Evolutionary conservation across 2,329 filamentous ascomycete species (phyloP).

Genomic region (Cytospora chrysosperma): DNA sequence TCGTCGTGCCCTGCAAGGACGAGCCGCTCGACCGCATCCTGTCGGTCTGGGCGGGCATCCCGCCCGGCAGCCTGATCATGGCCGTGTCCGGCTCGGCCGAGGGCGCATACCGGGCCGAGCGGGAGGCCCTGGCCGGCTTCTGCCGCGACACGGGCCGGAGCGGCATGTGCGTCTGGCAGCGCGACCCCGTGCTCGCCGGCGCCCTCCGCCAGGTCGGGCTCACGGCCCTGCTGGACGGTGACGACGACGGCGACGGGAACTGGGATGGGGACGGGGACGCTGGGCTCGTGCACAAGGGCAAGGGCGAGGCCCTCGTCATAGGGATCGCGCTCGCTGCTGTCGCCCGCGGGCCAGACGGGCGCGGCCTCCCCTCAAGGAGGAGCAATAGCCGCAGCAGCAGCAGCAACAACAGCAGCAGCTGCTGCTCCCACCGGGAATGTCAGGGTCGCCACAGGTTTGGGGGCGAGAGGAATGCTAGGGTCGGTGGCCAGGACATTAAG

Average conservation of each 20-base stretch:
- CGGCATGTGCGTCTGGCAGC: slow-evolving; percentile 33
- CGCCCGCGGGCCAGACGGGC: slow-evolving; percentile 8
- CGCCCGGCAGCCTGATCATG: slow-evolving; percentile 32
- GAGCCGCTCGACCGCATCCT: slow-evolving; percentile 30
- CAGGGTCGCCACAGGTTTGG: too few relatives aligned
- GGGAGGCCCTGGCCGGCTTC: slow-evolving; percentile 27
- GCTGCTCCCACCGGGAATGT: too few relatives aligned
- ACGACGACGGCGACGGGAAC: too few relatives aligned
- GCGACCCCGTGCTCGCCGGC: slow-evolving; percentile 29
- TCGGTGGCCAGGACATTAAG: slow-evolving; percentile 7
- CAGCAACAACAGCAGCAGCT: too few relatives aligned
- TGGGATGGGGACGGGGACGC: too few relatives aligned
- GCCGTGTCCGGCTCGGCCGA: slow-evolving; percentile 32
- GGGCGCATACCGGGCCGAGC: slow-evolving; percentile 29
- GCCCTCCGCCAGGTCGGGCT: slow-evolving; percentile 30
- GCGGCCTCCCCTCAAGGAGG: too few relatives aligned
- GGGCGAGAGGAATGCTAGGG: too few relatives aligned
- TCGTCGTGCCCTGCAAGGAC: slow-evolving; percentile 36
- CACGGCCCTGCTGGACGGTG: slow-evolving; percentile 26
- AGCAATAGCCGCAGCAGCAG: too few relatives aligned
- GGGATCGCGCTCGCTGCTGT: slow-evolving; percentile 33
- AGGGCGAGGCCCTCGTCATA: slow-evolving; percentile 36
- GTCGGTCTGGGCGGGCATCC: slow-evolving; percentile 33
- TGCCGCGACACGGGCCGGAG: slow-evolving; percentile 26
- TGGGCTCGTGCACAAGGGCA: slow-evolving; percentile 32